phyloP scores from a whole-genome alignment of 2,329 filamentous ascomycete genomes.

The Fusarium sp. region DNA sequence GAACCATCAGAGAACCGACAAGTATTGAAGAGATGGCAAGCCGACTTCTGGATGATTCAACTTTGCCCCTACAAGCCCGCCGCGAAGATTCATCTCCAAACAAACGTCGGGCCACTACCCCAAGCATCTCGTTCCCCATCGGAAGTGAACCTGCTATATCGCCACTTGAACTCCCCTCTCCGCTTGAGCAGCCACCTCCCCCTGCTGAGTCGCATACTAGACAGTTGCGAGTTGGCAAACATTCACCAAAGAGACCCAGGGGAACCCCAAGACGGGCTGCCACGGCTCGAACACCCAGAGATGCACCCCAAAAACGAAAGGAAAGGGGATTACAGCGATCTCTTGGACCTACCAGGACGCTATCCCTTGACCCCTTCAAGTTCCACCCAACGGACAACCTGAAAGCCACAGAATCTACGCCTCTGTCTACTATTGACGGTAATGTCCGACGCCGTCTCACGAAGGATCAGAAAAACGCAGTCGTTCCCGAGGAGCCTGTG shows the following conservation, averaged over 20 bases:
- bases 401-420: constrained; percentile 12
- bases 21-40: constrained; percentile 45
- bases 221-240: constrained; percentile 21
- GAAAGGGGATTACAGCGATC: constrained; percentile 26
- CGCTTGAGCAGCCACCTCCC: constrained; percentile 5
- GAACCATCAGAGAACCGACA: constrained; percentile 5
- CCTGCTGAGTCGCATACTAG: constrained; percentile 1
- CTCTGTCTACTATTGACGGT: constrained; percentile 21
- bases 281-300: constrained; percentile 18
- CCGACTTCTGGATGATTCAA: constrained; percentile 43
- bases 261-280: constrained; percentile 25
- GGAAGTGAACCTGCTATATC: constrained; percentile 11
- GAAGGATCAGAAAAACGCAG: background rate
- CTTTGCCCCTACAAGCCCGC: constrained; percentile 9
- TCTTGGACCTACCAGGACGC: constrained; percentile 19
- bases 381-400: constrained; percentile 29
- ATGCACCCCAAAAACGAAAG: constrained; percentile 25
- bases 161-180: constrained; percentile 17
- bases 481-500: background rate
- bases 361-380: constrained; percentile 33
- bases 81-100: constrained; percentile 7
- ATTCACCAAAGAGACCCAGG: constrained; percentile 13
- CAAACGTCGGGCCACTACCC: constrained; percentile 16
- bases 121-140: background rate
- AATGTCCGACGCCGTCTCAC: constrained; percentile 19